Percentiles rank a stretch among this genome's conserved stretches.
Conservation (phyloP, 331 rosid genomes). For the Arachis monticola region DNA sequence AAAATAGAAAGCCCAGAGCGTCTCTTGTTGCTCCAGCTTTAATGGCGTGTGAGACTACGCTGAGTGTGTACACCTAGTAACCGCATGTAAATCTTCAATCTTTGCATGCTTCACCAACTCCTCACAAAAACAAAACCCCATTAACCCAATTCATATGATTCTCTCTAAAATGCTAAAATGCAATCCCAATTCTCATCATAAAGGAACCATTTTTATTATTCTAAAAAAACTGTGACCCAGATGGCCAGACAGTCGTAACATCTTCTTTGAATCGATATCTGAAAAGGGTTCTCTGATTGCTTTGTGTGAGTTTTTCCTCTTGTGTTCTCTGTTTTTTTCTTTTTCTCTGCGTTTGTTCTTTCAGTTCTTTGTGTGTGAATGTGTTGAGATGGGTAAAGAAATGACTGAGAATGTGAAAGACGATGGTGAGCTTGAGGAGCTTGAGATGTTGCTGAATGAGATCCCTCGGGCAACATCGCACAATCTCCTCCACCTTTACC, state of each 20-base stretch:
- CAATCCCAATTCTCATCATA: constrained; percentile 33
- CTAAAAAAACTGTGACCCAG: constrained; percentile 35
- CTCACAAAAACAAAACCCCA: constrained; percentile 40
- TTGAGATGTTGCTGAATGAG: constrained; percentile 51
- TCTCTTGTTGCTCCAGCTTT: constrained; percentile 49
- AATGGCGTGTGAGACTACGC: constrained; percentile 52
- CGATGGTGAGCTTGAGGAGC: constrained; percentile 41
- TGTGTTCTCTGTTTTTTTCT: background rate
- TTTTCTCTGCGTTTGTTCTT: background rate
- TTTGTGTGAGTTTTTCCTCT: constrained; percentile 14
- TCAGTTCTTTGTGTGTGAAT: constrained; percentile 27
- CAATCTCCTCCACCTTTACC: constrained; percentile 33
- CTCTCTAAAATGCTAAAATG: constrained; percentile 7
- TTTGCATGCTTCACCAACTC: constrained; percentile 62
- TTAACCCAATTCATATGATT: constrained; percentile 34
- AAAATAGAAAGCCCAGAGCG: constrained; percentile 25
- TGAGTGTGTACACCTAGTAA: constrained; percentile 40
- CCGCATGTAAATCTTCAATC: constrained; percentile 53
- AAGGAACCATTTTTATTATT: constrained; percentile 11
- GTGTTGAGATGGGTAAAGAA: constrained; percentile 37
- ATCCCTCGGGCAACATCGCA: constrained; percentile 51
- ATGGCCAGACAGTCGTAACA: constrained; percentile 38
- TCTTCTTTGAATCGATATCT: constrained; percentile 37
- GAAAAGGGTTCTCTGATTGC: constrained; percentile 41
- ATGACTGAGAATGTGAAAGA: constrained; percentile 39